Evolutionary conservation across 768 basidiomycete genomes (phyloP).

Genomic region (Pulveroboletus frians): DNA sequence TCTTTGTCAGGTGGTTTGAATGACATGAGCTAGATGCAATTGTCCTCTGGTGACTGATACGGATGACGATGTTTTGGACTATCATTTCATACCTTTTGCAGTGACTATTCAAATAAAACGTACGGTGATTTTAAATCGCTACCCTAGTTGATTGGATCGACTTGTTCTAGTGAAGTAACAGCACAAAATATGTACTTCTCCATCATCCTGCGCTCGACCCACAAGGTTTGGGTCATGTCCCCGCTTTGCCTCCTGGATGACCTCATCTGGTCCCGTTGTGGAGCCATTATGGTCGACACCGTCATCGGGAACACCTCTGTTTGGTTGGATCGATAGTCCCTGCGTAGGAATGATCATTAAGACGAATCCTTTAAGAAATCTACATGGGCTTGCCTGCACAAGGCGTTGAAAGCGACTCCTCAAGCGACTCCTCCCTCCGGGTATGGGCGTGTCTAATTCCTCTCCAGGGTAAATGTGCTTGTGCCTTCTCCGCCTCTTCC

Average conservation of each 20-base stretch:
- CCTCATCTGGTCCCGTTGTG: not conserved
- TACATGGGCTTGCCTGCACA: conserved; percentile 9
- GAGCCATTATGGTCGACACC: not conserved
- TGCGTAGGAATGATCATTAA: conserved; percentile 5
- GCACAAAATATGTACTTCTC: conserved; percentile 21
- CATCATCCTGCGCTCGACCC: conserved; percentile 7
- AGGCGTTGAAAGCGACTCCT: conserved; percentile 12
- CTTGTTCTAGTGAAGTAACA: conserved; percentile 25
- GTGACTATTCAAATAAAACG: conserved; percentile 1
- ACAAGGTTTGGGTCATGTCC: not conserved
- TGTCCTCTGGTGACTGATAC: not conserved
- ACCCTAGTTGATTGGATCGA: conserved; percentile 5
- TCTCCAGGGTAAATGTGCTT: not conserved
- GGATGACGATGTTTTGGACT: not conserved
- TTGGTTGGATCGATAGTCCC: conserved; percentile 3
- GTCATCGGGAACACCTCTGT: not conserved
- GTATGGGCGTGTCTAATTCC: not conserved
- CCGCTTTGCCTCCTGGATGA: not conserved
- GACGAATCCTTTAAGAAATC: not conserved
- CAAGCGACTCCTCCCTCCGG: conserved; percentile 2
- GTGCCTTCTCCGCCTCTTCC: conserved; percentile 9
- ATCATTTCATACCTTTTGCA: not conserved
- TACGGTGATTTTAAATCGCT: not conserved
- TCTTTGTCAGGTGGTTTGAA: conserved; percentile 1
- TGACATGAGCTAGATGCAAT: not conserved